phyloP scores from a whole-genome alignment of 805 yeast genomes.

The Saccharomycopsis sp. region DNA sequence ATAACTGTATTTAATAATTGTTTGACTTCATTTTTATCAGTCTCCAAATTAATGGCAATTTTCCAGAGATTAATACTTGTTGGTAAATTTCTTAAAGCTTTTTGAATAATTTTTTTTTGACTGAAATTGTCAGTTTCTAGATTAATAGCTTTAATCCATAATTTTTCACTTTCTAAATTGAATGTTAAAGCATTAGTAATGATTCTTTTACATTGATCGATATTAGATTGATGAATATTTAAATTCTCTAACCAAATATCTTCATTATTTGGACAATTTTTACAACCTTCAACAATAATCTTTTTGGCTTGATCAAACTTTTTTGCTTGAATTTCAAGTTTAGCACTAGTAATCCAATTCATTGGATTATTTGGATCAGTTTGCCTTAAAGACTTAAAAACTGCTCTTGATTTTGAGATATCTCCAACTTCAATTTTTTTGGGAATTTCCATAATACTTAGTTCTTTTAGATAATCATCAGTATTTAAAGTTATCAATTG shows the following conservation, averaged over 20 bases:
- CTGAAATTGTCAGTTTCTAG: conserved; percentile 49
- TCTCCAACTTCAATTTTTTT: conserved; percentile 35
- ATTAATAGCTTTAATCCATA: conserved; percentile 68
- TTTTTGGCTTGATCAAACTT: conserved; percentile 46
- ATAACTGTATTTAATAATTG: conserved; percentile 56
- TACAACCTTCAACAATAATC: conserved; percentile 67
- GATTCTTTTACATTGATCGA: conserved; percentile 40
- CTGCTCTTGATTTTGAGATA: conserved; percentile 42
- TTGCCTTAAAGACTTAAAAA: conserved; percentile 58
- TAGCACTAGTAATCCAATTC: conserved; percentile 82
- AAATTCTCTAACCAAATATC: conserved; percentile 79
- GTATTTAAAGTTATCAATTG: conserved; percentile 32
- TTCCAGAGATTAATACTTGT: conserved; percentile 56
- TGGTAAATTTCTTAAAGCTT: conserved; percentile 62
- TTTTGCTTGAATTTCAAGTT: conserved; percentile 59
- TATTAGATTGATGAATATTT: conserved; percentile 41
- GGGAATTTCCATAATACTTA: conserved; percentile 14
- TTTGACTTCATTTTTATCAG: conserved; percentile 34
- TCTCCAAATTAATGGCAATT: conserved; percentile 49
- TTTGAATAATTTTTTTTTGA: conserved; percentile 50
- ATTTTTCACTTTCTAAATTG: conserved; percentile 42
- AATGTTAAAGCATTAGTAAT: conserved; percentile 55
- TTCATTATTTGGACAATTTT: conserved; percentile 51
- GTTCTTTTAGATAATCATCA: conserved; percentile 27
- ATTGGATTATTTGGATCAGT: conserved; percentile 64